Conservation (phyloP, 2,329 filamentous ascomycete genomes). For the Colletotrichum sp. region DNA sequence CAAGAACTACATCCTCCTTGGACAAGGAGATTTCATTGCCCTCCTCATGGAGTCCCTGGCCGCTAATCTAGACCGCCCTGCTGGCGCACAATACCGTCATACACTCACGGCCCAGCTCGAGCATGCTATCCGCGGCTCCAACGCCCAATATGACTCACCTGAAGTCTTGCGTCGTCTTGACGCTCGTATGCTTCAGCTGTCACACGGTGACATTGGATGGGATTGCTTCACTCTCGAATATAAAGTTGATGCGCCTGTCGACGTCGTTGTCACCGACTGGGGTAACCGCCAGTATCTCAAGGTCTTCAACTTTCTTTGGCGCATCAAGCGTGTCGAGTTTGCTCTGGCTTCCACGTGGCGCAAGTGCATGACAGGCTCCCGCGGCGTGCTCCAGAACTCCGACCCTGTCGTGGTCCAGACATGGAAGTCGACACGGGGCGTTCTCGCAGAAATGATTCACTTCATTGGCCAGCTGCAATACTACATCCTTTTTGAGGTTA, state of each 20-base stretch:
- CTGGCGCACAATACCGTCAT: constrained; percentile 96
- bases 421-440: constrained; percentile 90
- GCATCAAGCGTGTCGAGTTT: constrained; percentile 97
- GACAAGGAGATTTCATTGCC: constrained; percentile 96
- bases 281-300: constrained; percentile 96
- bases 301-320: constrained; percentile 99
- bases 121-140: constrained; percentile 95
- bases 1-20: constrained; percentile 93
- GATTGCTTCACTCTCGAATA: constrained; percentile 99
- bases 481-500: constrained; percentile 98
- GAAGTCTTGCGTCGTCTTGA: constrained; percentile 92
- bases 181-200: constrained; percentile 97
- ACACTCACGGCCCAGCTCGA: constrained; percentile 97
- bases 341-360: constrained; percentile 90
- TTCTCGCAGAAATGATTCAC: constrained; percentile 97
- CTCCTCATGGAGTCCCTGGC: constrained; percentile 96
- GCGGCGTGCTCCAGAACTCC: constrained; percentile 84
- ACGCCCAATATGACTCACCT: constrained; percentile 92
- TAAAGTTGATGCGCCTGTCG: constrained; percentile 94
- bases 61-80: constrained; percentile 89
- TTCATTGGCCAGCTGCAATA: constrained; percentile 97
- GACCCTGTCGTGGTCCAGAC: constrained; percentile 73
- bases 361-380: constrained; percentile 91
- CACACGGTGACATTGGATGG: constrained; percentile 97
- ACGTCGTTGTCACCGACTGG: constrained; percentile 96